Base-by-base conservation (phyloP, 352 stramenopile species). In the Pythium insidiosum region DNA sequence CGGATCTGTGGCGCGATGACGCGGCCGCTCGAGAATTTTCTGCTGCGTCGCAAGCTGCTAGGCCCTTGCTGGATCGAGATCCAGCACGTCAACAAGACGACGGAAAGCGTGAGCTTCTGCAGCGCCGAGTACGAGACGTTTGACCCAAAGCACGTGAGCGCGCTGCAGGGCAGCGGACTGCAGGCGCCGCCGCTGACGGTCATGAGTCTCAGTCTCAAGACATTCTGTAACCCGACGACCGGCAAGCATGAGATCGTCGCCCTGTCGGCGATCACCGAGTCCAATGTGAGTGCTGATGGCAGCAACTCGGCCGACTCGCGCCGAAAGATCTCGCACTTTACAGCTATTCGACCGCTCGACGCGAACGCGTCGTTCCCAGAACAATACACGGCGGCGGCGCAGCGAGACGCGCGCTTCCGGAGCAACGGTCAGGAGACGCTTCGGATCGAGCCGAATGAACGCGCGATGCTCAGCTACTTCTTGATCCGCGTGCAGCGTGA, bases 51-150 rank as follows among this genome's bases (percentile, higher is more conserved):
- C 39, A 94, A 96, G 48, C 67, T 99, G 19, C 97, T 98, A 63
- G 97, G 97, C 19, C 97, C 97, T 4, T 90, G 95, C 21, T 99
- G 97, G 97, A 68, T 99, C 38, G 85, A 95, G 39, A 92, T 99
- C 50, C 85, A 88, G 41, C 74, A 88, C 42, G 84, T 96, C n/a
- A 52, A 71, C 33, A 68, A 78, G 25, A 73, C 72, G 15, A 74
- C 54, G 16, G 73, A 86, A 16, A 77, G 56, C 45, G 68, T 78
- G 25, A 91, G 78, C 36, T 99, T 95, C 61, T 99, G 95, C 63
- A 92, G 95, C 50, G 63, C 95, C 40, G 95, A 99, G 71, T 90
- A 95, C 24, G 64, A 89, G 38, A 85, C 97, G 5, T 86, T 94
- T 16, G 81, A 87, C 36, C 90, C 94, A 1, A 98, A 98, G 62